Conservation (phyloP, 371 early-diverging fungal genomes). For the Lichtheimia ramosa region DNA sequence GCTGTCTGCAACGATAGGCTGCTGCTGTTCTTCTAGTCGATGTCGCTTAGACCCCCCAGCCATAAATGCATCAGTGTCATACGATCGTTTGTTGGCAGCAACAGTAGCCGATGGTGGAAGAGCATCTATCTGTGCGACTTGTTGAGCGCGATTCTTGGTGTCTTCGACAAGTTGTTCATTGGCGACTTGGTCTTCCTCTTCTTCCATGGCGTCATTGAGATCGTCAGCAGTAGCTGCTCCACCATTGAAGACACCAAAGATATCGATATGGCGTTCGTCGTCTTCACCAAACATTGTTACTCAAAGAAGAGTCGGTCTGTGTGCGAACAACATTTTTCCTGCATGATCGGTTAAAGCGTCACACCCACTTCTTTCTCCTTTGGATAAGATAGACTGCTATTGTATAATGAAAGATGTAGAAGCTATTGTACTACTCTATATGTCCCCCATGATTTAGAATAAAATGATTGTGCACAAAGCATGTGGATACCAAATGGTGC, state of each 20-base stretch:
- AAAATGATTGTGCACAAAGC: too few species aligned
- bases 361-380: too few species aligned
- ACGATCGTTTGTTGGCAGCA: constrained; percentile 1
- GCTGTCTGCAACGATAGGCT: constrained; percentile 77
- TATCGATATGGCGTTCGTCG: constrained; percentile 16
- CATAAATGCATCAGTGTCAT: too few species aligned
- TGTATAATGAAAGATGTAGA: too few species aligned
- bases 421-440: too few species aligned
- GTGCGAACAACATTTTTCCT: too few species aligned
- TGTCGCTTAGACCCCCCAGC: too few species aligned
- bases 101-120: not conserved
- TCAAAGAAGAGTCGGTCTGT: too few species aligned
- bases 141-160: constrained; percentile 8
- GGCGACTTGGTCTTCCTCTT: not conserved
- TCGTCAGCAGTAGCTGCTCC: constrained; percentile 6
- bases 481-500: too few species aligned
- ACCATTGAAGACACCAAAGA: constrained; percentile 21
- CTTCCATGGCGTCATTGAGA: constrained; percentile 11
- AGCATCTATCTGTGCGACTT: not conserved
- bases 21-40: not conserved
- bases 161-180: constrained; percentile 16
- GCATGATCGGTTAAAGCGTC: too few species aligned
- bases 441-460: too few species aligned
- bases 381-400: too few species aligned
- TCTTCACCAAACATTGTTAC: constrained; percentile 14